Percentiles rank a stretch among this genome's conserved stretches.
These are phyloP conservation scores for Ophiostoma perfectum DNA, from an alignment of 2,329 filamentous ascomycete species.

Conservation along the genomic window DNA sequence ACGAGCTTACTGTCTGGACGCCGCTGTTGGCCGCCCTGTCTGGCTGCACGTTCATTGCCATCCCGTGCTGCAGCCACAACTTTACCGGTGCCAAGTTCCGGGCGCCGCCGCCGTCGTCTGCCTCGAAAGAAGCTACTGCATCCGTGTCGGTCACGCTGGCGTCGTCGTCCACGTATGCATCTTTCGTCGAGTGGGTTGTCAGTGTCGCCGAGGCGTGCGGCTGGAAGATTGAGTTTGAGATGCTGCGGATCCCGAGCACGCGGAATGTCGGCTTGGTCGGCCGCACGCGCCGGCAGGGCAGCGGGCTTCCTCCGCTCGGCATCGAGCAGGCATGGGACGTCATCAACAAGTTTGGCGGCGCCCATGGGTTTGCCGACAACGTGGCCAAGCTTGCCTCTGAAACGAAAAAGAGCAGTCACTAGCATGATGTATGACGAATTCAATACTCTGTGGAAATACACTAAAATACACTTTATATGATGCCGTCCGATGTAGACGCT, in stretches of 20 bases:
- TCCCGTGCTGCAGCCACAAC: slow-evolving; percentile 91
- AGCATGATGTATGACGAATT: not conserved
- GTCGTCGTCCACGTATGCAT: slow-evolving; percentile 69
- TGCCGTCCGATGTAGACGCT: not conserved
- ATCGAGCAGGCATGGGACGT: slow-evolving; percentile 33
- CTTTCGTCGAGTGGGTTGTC: slow-evolving; percentile 72
- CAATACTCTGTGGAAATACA: not conserved
- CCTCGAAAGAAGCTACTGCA: slow-evolving; percentile 47
- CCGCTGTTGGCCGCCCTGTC: slow-evolving; percentile 76
- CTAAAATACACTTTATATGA: not conserved
- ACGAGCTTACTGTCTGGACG: slow-evolving; percentile 94
- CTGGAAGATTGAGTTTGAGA: slow-evolving; percentile 73
- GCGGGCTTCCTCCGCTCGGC: slow-evolving; percentile 29
- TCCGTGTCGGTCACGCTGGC: slow-evolving; percentile 41
- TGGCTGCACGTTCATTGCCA: slow-evolving; percentile 76
- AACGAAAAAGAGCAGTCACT: slow-evolving; percentile 20
- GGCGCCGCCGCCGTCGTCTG: slow-evolving; percentile 50
- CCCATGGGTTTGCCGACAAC: slow-evolving; percentile 53
- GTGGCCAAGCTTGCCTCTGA: slow-evolving; percentile 29
- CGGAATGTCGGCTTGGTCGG: slow-evolving; percentile 79
- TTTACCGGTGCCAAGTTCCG: slow-evolving; percentile 71
- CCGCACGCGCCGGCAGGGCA: slow-evolving; percentile 36
- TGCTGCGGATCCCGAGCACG: slow-evolving; percentile 87
- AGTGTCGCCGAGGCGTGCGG: slow-evolving; percentile 65
- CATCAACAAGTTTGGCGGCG: slow-evolving; percentile 49